Conservation (phyloP, 2,329 filamentous ascomycete genomes). For the Diaporthe batatas region DNA sequence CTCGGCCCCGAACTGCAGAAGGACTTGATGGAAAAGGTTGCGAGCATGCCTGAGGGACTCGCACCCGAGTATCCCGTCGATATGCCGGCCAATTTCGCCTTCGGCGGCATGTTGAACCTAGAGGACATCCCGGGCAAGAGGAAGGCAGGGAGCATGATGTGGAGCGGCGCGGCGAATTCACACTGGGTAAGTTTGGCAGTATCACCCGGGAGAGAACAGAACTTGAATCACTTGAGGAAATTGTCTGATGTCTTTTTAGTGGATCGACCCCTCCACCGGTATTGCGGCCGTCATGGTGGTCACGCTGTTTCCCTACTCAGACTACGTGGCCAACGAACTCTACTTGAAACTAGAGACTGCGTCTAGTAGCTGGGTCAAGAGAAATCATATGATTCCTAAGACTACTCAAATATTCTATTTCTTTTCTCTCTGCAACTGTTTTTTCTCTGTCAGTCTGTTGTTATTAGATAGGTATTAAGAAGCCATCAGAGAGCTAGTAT, state of each 20-base stretch:
- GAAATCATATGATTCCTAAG: neutral
- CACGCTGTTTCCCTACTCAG: conserved; percentile 13
- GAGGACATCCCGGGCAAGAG: conserved; percentile 38
- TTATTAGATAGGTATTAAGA: too few relatives aligned
- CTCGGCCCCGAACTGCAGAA: conserved; percentile 41
- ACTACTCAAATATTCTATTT: too few relatives aligned
- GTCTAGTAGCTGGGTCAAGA: neutral
- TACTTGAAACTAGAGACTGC: conserved; percentile 30
- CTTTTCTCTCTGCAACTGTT: too few relatives aligned
- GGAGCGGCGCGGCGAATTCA: conserved; percentile 36
- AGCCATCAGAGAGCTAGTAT: too few relatives aligned
- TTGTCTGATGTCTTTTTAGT: conserved; percentile 17
- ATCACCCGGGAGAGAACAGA: neutral
- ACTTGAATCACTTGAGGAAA: too few relatives aligned
- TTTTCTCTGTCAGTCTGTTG: too few relatives aligned
- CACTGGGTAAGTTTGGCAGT: conserved; percentile 25
- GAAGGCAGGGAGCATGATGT: conserved; percentile 36
- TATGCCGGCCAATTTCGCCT: conserved; percentile 22
- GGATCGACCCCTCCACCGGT: conserved; percentile 32
- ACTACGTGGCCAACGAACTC: conserved; percentile 19
- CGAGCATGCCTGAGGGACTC: neutral
- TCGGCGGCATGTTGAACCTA: conserved; percentile 38
- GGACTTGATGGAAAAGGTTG: conserved; percentile 37
- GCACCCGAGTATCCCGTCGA: conserved; percentile 22
- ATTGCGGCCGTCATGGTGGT: conserved; percentile 31